Evolutionary conservation across 1,284 basidiomycete genomes (phyloP).

Genomic region (Fomitiporia mediterranea): DNA sequence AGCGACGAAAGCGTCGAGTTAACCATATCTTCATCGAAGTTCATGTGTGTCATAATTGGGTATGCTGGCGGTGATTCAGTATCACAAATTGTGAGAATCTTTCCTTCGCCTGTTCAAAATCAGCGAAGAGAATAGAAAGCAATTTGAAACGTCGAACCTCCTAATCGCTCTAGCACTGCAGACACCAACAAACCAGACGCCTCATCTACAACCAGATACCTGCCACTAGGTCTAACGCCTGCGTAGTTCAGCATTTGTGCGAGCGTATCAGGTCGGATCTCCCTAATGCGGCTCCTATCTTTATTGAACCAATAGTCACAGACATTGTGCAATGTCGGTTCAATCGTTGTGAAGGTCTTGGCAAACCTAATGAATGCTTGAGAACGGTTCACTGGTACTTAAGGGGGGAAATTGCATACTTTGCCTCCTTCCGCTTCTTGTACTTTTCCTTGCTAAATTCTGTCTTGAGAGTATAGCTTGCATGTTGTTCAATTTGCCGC

Average conservation of each 20-base stretch:
- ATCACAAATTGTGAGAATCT: conserved; percentile 88
- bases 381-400: not conserved
- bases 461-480: conserved; percentile 87
- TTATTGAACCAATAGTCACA: conserved; percentile 87
- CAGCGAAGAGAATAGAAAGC: not conserved
- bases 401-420: conserved; percentile 48
- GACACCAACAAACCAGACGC: conserved; percentile 88
- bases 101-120: conserved; percentile 40
- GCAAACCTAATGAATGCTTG: conserved; percentile 57
- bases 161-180: conserved; percentile 81
- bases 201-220: conserved; percentile 90
- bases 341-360: conserved; percentile 84
- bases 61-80: conserved; percentile 92
- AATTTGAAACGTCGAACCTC: conserved; percentile 46
- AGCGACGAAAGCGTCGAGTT: conserved; percentile 61
- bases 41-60: conserved; percentile 82
- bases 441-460: conserved; percentile 98
- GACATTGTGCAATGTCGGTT: conserved; percentile 86
- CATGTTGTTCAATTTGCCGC: conserved; percentile 86
- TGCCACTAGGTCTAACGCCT: conserved; percentile 82
- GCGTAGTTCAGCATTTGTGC: conserved; percentile 84
- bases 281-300: conserved; percentile 75
- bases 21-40: conserved; percentile 65
- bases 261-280: conserved; percentile 84
- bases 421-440: conserved; percentile 90